These are phyloP conservation scores for Urtica urens DNA, from an alignment of 306 rosid species.

Conservation along the genomic window DNA sequence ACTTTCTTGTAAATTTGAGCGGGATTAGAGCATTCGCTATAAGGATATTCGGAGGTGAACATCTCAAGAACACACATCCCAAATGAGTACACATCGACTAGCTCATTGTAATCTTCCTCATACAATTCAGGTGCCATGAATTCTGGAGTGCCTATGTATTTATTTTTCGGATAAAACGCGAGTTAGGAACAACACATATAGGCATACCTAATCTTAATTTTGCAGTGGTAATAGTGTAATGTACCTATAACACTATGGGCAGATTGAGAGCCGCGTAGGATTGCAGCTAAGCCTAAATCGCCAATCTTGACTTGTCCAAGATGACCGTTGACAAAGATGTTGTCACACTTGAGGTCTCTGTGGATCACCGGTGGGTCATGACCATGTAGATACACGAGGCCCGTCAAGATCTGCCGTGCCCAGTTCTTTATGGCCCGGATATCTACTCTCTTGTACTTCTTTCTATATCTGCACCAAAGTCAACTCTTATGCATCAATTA, in stretches of 20 bases:
- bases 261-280: slow-evolving; percentile 54
- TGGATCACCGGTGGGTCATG: slow-evolving; percentile 82
- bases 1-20: slow-evolving; percentile 96
- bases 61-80: slow-evolving; percentile 96
- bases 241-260: slow-evolving; percentile 91
- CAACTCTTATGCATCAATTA: slow-evolving; percentile 1
- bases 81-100: slow-evolving; percentile 86
- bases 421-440: slow-evolving; percentile 63
- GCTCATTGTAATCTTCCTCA: slow-evolving; percentile 83
- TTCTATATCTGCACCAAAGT: slow-evolving; percentile 52
- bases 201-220: slow-evolving; percentile 7
- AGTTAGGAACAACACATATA: not conserved
- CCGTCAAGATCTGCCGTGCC: slow-evolving; percentile 66
- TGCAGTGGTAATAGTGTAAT: slow-evolving; percentile 3
- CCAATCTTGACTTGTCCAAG: slow-evolving; percentile 91
- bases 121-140: slow-evolving; percentile 94
- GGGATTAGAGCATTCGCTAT: slow-evolving; percentile 69
- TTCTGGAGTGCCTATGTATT: slow-evolving; percentile 89
- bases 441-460: slow-evolving; percentile 45
- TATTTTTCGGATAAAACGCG: no score
- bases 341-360: slow-evolving; percentile 86
- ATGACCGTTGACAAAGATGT: slow-evolving; percentile 84
- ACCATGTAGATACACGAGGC: slow-evolving; percentile 69
- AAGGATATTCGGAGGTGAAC: slow-evolving; percentile 76
- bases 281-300: slow-evolving; percentile 77